Conservation (phyloP, 768 basidiomycete genomes). For the Sporobolomyces roseus region DNA sequence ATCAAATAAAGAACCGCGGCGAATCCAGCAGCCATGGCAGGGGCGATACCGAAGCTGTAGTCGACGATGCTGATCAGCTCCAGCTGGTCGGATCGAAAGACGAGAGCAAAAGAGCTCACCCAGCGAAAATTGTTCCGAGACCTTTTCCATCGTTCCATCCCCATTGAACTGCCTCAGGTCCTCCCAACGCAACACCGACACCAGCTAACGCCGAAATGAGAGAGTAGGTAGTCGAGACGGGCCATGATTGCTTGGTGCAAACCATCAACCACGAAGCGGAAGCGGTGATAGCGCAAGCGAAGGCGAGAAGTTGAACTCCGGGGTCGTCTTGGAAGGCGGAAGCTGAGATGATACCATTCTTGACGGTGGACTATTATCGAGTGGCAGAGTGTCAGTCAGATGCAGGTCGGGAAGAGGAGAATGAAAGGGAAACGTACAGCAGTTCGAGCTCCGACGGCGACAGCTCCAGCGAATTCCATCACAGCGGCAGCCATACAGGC, state of each 20-base stretch:
- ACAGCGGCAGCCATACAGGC: constrained; percentile 49
- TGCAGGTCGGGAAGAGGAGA: no score
- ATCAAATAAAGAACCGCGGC: constrained; percentile 48
- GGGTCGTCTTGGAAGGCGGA: constrained; percentile 49
- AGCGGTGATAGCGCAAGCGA: constrained; percentile 50
- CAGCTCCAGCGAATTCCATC: constrained; percentile 44
- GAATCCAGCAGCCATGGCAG: constrained; percentile 49
- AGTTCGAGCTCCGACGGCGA: constrained; percentile 50
- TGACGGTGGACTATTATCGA: constrained; percentile 52
- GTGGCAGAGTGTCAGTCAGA: no score
- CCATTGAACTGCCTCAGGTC: constrained; percentile 50
- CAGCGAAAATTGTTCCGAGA: constrained; percentile 50
- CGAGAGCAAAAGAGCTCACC: constrained; percentile 37
- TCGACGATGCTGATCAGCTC: not conserved
- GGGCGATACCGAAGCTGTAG: constrained; percentile 43
- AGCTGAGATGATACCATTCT: constrained; percentile 51
- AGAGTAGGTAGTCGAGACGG: constrained; percentile 54
- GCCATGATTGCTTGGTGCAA: constrained; percentile 49
- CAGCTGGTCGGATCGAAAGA: not conserved
- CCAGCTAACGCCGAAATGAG: constrained; percentile 53
- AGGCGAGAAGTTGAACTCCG: constrained; percentile 51
- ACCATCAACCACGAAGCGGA: constrained; percentile 48
- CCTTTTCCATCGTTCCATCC: constrained; percentile 52
- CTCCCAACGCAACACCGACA: constrained; percentile 51
- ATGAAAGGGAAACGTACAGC: no score